Conservation (phyloP, 2,329 filamentous ascomycete genomes). For the Botrytis paeoniae region DNA sequence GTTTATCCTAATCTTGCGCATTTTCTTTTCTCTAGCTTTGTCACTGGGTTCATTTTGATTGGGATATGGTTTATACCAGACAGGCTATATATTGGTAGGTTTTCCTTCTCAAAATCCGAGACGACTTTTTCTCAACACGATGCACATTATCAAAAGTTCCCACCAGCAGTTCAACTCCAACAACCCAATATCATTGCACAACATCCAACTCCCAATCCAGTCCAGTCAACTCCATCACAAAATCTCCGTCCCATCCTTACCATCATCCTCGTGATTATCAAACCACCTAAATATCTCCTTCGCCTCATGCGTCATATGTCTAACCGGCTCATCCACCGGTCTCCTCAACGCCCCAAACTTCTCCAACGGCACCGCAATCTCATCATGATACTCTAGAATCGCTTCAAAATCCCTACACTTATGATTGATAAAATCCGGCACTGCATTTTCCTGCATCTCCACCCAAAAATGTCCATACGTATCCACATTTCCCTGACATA, state of each 20-base stretch:
- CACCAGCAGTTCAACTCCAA: not conserved
- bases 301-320: not conserved
- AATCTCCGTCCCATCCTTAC: not conserved
- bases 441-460: not conserved
- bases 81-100: not conserved
- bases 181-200: not conserved
- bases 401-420: not conserved
- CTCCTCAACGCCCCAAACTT: constrained; percentile 1
- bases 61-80: not conserved
- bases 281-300: not conserved
- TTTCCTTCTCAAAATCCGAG: not conserved
- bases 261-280: not conserved
- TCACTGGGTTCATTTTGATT: not conserved
- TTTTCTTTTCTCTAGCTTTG: no score
- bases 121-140: not conserved
- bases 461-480: not conserved
- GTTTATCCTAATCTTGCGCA: no score
- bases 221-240: not conserved
- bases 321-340: not conserved
- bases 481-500: not conserved
- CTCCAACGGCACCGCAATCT: not conserved
- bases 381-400: not conserved
- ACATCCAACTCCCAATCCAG: not conserved
- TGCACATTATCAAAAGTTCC: not conserved
- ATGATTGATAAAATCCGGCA: not conserved